These are phyloP conservation scores for Friedmanniomyces simplex DNA, from an alignment of 495 filamentous ascomycete species.

Conservation along the genomic window DNA sequence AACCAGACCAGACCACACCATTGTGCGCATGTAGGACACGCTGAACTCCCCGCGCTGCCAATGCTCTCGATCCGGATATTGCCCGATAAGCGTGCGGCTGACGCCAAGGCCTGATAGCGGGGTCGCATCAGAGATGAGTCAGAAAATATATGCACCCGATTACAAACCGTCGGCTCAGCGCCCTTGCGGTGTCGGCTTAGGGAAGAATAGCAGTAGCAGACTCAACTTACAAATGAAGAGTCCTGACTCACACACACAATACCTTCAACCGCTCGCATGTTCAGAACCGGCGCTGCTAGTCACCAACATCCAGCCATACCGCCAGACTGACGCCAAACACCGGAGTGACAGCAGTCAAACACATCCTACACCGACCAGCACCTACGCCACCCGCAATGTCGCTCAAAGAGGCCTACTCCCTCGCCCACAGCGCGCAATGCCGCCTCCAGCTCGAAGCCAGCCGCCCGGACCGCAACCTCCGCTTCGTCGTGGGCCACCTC, in stretches of 20 bases:
- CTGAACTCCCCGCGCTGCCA: neutral
- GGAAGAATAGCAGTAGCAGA: neutral
- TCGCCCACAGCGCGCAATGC: constrained; percentile 24
- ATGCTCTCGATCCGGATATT: neutral
- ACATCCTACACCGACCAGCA: neutral
- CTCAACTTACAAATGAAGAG: neutral
- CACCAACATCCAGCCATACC: neutral
- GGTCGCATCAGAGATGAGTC: neutral
- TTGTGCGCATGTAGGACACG: neutral
- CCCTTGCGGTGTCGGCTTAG: neutral
- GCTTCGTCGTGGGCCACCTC: constrained; percentile 24
- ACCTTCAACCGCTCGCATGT: neutral
- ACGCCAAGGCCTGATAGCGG: neutral
- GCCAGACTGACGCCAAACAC: neutral
- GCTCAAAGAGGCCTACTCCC: constrained; percentile 19
- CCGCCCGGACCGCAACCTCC: constrained; percentile 22
- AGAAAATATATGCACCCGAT: neutral
- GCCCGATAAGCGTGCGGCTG: neutral
- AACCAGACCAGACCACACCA: neutral
- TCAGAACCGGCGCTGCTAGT: neutral
- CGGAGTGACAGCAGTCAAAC: neutral
- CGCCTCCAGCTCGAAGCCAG: constrained; percentile 18
- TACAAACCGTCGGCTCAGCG: neutral
- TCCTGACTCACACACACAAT: neutral
- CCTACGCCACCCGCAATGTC: constrained; percentile 12